Evolutionary conservation across 208 protist species (phyloP), one percentile per base, ranked within the genome.

Genomic region (Balamuthia mandrillaris): DNA sequence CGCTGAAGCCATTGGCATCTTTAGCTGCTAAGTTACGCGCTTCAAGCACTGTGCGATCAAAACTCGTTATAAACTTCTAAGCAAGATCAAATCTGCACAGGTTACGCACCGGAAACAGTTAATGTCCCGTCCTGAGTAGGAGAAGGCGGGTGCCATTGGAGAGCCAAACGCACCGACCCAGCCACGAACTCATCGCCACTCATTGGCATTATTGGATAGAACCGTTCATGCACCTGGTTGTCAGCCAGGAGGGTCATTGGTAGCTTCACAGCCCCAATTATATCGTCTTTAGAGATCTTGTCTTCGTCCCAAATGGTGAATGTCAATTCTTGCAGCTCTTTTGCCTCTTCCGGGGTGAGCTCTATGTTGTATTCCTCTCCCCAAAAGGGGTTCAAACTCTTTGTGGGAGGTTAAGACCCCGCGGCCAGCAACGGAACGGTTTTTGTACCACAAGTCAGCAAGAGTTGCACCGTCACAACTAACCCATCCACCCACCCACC

Each of bases 321-420:
- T 3, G 54, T 27, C 4, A 77, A 16, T 31, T 77, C 66, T 33
- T 77, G 49, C 66, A 77, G 1, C 24, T 77, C 66, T 10, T 18
- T 27, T 16, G 49, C 66, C 44, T 39, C 54, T 45, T 56, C 66
- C 31, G 45, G 12, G 31, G 45, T 29, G 58, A 29, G 21, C 44
- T 77, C 49, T 45, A 77, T 56, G 18, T 77, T 77, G 66, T 56
- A 24, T 39, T 77, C 66, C 33, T 77, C 66, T 27, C 66, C 66
- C 66, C 66, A 77, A 27, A 77, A 54, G 21, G 66, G 66, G 66
- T 77, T 77, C 44, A 77, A 45, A 27, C 54, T 77, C 66, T n/a
- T n/a, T n/a, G n/a, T n/a, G n/a, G n/a, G n/a, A n/a, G n/a, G n/a
- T n/a, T n/a, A n/a, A n/a, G n/a, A n/a, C n/a, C n/a, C n/a, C n/a